Conservation (phyloP, 805 yeast species). For the Komagataella pseudopastoris region DNA sequence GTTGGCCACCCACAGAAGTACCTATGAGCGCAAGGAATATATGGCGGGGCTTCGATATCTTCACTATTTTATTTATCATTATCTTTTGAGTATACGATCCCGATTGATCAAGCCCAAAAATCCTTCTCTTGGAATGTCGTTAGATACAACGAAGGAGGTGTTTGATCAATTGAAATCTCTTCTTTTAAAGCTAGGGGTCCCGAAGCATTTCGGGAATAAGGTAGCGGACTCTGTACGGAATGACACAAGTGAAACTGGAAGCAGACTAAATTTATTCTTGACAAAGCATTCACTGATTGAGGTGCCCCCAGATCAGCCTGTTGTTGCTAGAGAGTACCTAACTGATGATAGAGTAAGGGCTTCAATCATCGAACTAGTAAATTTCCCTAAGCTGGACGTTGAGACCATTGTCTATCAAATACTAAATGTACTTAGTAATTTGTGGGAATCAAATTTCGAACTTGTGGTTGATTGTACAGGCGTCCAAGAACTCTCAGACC, state of each 20-base stretch:
- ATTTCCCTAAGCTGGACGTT: slow-evolving; percentile 24
- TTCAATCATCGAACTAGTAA: slow-evolving; percentile 35
- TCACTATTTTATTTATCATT: background rate
- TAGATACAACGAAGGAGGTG: background rate
- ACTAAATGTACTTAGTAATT: slow-evolving; percentile 51
- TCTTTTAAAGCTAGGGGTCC: background rate
- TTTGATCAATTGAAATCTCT: background rate
- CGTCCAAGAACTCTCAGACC: slow-evolving; percentile 17
- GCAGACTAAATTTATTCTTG: slow-evolving; percentile 61
- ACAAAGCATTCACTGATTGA: slow-evolving; percentile 46
- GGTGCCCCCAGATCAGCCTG: slow-evolving; percentile 24
- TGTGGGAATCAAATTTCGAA: slow-evolving; percentile 58
- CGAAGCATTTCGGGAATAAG: slow-evolving; percentile 25
- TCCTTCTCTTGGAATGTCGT: background rate
- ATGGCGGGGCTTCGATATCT: background rate
- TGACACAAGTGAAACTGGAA: slow-evolving; percentile 28
- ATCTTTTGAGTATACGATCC: background rate
- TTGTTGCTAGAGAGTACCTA: slow-evolving; percentile 48
- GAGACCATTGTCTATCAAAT: slow-evolving; percentile 45
- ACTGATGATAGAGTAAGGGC: slow-evolving; percentile 65
- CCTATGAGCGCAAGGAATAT: background rate
- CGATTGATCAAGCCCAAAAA: background rate
- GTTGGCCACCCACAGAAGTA: background rate
- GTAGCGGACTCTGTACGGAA: slow-evolving; percentile 40
- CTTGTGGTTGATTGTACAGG: slow-evolving; percentile 61